A percentile compares a stretch with the other conserved stretches of the same genome.
phyloP scores from a whole-genome alignment of 352 stramenopile genomes.

The Globisporangium barbulae region DNA sequence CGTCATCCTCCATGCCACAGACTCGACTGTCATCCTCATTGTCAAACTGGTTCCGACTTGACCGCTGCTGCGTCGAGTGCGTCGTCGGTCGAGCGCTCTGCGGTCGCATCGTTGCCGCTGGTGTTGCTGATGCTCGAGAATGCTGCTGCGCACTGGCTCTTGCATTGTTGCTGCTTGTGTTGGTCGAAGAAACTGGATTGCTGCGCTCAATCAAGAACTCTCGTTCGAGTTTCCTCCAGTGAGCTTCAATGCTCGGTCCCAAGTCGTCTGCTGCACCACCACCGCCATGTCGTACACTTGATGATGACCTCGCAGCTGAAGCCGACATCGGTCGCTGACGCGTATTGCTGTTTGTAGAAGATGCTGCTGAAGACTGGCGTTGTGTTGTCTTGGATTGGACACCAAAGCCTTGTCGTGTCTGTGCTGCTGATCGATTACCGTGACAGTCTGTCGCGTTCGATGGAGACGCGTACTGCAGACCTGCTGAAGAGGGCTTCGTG shows the following conservation, averaged over 20 bases:
- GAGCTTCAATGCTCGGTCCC: constrained; percentile 26
- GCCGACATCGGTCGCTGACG: constrained; percentile 30
- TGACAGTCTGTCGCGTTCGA: constrained; percentile 8
- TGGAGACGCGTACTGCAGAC: constrained; percentile 31
- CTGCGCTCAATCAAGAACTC: constrained; percentile 26
- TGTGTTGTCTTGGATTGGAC: neutral
- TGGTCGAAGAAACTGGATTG: neutral
- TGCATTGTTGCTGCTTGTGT: neutral
- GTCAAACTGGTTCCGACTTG: neutral
- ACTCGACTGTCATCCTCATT: neutral
- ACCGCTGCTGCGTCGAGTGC: neutral
- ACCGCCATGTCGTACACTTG: neutral
- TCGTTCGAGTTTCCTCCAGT: constrained; percentile 41
- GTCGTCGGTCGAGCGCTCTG: constrained; percentile 34
- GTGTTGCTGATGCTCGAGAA: constrained; percentile 4
- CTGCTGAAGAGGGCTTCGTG: constrained; percentile 38
- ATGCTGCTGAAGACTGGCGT: constrained; percentile 20
- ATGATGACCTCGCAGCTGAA: constrained; percentile 9
- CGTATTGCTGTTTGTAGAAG: neutral
- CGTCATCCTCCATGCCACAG: constrained; percentile 22
- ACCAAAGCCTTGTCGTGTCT: neutral
- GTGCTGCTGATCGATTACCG: constrained; percentile 2
- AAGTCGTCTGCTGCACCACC: neutral
- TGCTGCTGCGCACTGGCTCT: neutral
- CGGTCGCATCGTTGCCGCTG: constrained; percentile 21